phyloP scores from a whole-genome alignment of 768 basidiomycete genomes.

The Lyophyllum atratum region DNA sequence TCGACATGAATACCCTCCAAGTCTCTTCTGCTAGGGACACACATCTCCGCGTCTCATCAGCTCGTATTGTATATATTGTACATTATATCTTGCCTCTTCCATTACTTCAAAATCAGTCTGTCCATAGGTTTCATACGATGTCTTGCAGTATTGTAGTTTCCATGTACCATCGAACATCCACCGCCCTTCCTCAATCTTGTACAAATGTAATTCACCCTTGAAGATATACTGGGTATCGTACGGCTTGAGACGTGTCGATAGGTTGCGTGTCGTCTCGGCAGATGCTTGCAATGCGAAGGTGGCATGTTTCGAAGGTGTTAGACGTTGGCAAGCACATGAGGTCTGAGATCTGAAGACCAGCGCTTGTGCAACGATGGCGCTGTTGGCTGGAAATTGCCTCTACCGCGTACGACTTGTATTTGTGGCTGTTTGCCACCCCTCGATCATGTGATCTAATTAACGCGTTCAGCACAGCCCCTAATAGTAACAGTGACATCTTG shows the following conservation, averaged over 20 bases:
- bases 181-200: background rate
- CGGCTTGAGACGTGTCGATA: too few relatives aligned
- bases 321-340: too few relatives aligned
- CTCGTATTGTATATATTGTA: background rate
- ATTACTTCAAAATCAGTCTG: background rate
- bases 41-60: background rate
- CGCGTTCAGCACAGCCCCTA: background rate
- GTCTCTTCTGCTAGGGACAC: too few relatives aligned
- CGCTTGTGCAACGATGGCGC: too few relatives aligned
- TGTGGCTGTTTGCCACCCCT: too few relatives aligned
- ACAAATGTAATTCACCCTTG: background rate
- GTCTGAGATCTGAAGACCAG: too few relatives aligned
- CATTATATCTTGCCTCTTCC: background rate
- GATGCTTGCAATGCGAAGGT: too few relatives aligned
- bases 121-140: background rate
- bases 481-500: background rate
- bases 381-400: too few relatives aligned
- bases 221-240: background rate
- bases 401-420: too few relatives aligned
- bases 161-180: background rate
- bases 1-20: background rate
- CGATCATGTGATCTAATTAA: constrained; percentile 4
- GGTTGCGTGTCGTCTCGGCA: too few relatives aligned
- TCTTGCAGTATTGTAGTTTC: background rate
- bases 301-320: too few relatives aligned